Evolutionary conservation across 2,329 filamentous ascomycete genomes (phyloP).

Genomic region (Knufia fluminis): DNA sequence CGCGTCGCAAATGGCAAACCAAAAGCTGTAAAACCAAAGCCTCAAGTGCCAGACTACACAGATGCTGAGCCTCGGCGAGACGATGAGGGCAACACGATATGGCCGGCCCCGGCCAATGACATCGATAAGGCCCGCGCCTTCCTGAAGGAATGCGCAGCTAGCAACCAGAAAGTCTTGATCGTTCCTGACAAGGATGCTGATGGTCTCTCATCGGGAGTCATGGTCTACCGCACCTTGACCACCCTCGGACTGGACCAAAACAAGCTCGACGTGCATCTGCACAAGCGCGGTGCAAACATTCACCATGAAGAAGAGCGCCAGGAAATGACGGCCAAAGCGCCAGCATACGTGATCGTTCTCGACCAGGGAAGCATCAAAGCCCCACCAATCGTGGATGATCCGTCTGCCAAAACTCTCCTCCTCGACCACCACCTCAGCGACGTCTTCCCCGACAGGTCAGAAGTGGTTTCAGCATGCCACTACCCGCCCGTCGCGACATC

Average conservation of each 20-base stretch:
- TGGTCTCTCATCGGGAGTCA: conserved; percentile 55
- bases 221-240: conserved; percentile 51
- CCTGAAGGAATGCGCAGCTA: conserved; percentile 47
- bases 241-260: conserved; percentile 47
- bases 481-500: conserved; percentile 58
- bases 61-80: conserved; percentile 27
- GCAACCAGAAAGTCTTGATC: conserved; percentile 47
- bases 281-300: conserved; percentile 51
- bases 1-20: conserved; percentile 11
- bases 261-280: conserved; percentile 49
- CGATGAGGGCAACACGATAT: conserved; percentile 43
- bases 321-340: conserved; percentile 42
- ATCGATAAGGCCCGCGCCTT: conserved; percentile 48
- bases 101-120: conserved; percentile 52
- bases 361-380: conserved; percentile 55
- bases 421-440: conserved; percentile 59
- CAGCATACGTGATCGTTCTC: conserved; percentile 53
- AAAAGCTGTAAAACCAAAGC: conserved; percentile 15
- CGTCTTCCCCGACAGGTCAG: conserved; percentile 47
- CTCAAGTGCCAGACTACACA: conserved; percentile 25
- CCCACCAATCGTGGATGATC: conserved; percentile 43
- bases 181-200: conserved; percentile 63
- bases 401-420: conserved; percentile 44
- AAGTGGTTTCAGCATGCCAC: conserved; percentile 53
- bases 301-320: conserved; percentile 46